Percentiles rank a stretch among this genome's conserved stretches.
Evolutionary conservation across 495 filamentous ascomycete species (phyloP).

Genomic region (Aspergillus diversus): DNA sequence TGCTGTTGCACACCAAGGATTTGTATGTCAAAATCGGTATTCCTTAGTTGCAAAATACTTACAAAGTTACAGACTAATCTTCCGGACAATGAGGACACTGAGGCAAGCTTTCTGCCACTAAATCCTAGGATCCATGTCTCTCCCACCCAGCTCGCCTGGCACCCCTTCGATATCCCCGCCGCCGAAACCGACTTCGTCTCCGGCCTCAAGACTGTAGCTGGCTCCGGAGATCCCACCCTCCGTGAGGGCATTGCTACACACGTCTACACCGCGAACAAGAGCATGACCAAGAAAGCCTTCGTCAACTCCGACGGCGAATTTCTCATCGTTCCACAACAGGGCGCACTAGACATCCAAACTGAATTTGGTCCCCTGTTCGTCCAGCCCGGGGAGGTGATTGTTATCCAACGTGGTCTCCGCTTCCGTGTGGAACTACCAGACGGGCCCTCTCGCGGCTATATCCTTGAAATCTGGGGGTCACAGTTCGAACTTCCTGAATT

Average conservation of each 20-base stretch:
- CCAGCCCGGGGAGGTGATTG: slow-evolving; percentile 51
- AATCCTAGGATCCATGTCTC: slow-evolving; percentile 65
- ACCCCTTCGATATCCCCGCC: slow-evolving; percentile 49
- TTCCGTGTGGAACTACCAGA: slow-evolving; percentile 51
- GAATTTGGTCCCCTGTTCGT: slow-evolving; percentile 53
- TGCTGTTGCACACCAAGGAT: slow-evolving; percentile 55
- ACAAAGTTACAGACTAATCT: slow-evolving; percentile 41
- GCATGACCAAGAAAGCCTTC: slow-evolving; percentile 50
- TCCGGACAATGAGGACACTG: slow-evolving; percentile 50
- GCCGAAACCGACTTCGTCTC: slow-evolving; percentile 46
- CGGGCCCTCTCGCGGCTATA: slow-evolving; percentile 52
- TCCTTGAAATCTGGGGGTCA: slow-evolving; percentile 53
- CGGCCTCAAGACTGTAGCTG: slow-evolving; percentile 53
- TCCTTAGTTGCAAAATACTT: slow-evolving; percentile 10
- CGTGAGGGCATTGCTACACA: slow-evolving; percentile 53
- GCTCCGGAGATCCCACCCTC: slow-evolving; percentile 53
- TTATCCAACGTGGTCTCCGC: slow-evolving; percentile 52
- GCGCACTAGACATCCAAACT: slow-evolving; percentile 53
- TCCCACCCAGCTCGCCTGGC: slow-evolving; percentile 54
- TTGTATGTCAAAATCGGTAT: slow-evolving; percentile 34
- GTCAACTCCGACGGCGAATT: slow-evolving; percentile 57
- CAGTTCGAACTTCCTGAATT: slow-evolving; percentile 54
- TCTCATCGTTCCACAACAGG: slow-evolving; percentile 52
- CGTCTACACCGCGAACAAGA: slow-evolving; percentile 48
- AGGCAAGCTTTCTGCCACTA: slow-evolving; percentile 51